Evolutionary conservation across 1,284 basidiomycete species (phyloP).

Genomic region (Peniophora sp.): DNA sequence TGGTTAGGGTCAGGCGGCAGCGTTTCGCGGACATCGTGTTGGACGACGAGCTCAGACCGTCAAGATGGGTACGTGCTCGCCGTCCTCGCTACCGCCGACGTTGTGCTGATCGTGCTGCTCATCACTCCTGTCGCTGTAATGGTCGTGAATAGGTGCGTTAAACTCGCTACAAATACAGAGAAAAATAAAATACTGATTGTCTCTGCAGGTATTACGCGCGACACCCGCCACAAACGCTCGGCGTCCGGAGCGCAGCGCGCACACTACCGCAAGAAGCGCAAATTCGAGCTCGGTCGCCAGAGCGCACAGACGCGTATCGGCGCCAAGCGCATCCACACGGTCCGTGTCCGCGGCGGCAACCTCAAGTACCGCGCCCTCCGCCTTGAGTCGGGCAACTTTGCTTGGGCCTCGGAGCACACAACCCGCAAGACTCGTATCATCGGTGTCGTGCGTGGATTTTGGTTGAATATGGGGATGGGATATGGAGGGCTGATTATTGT

Average conservation of each 20-base stretch:
- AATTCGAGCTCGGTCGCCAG: slow-evolving; percentile 97
- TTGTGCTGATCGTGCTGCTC: not conserved
- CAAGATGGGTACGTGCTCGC: not conserved
- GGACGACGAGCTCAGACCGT: not conserved
- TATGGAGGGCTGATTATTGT: not conserved
- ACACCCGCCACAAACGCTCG: slow-evolving; percentile 93
- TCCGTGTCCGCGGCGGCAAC: slow-evolving; percentile 92
- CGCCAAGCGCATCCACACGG: slow-evolving; percentile 85
- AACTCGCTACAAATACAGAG: no score
- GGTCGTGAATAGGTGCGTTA: not conserved
- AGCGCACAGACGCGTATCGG: slow-evolving; percentile 93
- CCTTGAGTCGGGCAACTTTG: slow-evolving; percentile 92
- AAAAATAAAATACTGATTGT: no score
- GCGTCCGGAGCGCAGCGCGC: slow-evolving; percentile 89
- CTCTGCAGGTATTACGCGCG: slow-evolving; percentile 79
- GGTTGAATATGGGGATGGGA: not conserved
- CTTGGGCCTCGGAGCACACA: slow-evolving; percentile 89
- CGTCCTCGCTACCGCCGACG: not conserved
- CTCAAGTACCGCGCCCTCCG: slow-evolving; percentile 89
- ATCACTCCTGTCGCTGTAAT: not conserved
- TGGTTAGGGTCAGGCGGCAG: not conserved
- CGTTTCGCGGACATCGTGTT: not conserved
- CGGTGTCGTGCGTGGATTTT: slow-evolving; percentile 68
- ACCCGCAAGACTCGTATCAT: slow-evolving; percentile 94
- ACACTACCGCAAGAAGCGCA: slow-evolving; percentile 98